phyloP scores from a whole-genome alignment of 495 filamentous ascomycete genomes.

The Podospora conica region DNA sequence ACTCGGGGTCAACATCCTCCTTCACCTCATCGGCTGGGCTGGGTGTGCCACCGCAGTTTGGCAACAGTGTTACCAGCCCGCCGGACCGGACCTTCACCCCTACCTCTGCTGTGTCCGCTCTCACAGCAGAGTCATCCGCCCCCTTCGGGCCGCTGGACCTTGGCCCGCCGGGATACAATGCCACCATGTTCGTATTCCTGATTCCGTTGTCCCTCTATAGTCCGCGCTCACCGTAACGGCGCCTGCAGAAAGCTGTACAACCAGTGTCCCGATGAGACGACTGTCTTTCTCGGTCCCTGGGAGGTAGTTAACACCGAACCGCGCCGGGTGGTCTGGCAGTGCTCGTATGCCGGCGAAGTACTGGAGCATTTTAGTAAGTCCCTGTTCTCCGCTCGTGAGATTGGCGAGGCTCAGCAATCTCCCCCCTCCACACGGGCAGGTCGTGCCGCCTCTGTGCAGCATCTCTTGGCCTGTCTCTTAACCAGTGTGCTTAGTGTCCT shows the following conservation, averaged over 20 bases:
- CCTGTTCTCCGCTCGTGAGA: background rate
- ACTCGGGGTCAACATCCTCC: conserved; percentile 32
- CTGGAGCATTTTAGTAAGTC: conserved; percentile 34
- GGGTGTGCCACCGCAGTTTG: conserved; percentile 24
- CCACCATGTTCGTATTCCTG: conserved; percentile 24
- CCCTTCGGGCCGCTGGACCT: conserved; percentile 33
- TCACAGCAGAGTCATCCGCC: conserved; percentile 27
- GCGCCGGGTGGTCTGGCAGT: conserved; percentile 30
- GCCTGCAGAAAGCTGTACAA: conserved; percentile 29
- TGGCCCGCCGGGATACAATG: conserved; percentile 33
- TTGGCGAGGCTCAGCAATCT: background rate
- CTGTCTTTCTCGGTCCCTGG: conserved; percentile 35
- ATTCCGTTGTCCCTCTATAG: background rate
- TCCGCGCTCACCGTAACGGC: conserved; percentile 9
- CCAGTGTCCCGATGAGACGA: conserved; percentile 25
- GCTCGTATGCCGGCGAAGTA: conserved; percentile 31
- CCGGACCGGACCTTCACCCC: conserved; percentile 29
- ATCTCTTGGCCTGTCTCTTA: conserved; percentile 1
- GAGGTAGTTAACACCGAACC: conserved; percentile 26
- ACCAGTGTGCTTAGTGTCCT: conserved; percentile 22
- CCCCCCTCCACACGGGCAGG: background rate
- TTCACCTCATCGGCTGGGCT: conserved; percentile 30
- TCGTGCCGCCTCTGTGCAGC: background rate
- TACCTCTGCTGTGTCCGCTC: conserved; percentile 27
- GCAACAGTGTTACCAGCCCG: conserved; percentile 24